A percentile compares a stretch with the other conserved stretches of the same genome.
Evolutionary conservation across 2,329 filamentous ascomycete species (phyloP).

Genomic region (Fusarium dimerum): DNA sequence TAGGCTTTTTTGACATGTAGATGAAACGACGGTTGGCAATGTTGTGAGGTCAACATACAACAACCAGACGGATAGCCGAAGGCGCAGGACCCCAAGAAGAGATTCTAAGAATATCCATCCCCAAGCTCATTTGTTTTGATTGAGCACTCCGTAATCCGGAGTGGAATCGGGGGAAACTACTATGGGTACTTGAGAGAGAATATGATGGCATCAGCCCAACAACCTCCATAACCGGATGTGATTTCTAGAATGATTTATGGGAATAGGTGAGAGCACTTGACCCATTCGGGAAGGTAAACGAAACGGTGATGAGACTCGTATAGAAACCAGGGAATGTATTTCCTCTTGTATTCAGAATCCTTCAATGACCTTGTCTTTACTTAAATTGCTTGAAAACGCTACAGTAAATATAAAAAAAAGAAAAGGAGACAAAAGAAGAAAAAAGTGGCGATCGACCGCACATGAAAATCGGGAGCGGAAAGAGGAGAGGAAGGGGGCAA

Average conservation of each 20-base stretch:
- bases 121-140: not conserved
- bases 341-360: too few relatives aligned
- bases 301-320: too few relatives aligned
- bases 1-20: not conserved
- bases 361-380: too few relatives aligned
- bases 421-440: constrained; percentile 4
- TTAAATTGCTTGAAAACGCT: too few relatives aligned
- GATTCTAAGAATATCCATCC: too few relatives aligned
- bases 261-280: too few relatives aligned
- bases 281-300: too few relatives aligned
- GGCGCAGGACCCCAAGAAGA: too few relatives aligned
- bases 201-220: not conserved
- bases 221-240: not conserved
- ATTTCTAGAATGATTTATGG: too few relatives aligned
- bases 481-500: not conserved
- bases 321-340: too few relatives aligned
- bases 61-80: not conserved
- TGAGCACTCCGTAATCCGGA: not conserved
- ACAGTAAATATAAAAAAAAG: not conserved
- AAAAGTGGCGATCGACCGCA: constrained; percentile 19
- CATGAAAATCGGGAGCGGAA: constrained; percentile 9
- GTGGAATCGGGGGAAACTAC: not conserved
- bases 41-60: not conserved
- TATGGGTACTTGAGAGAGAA: not conserved
- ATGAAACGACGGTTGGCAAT: too few relatives aligned